Evolutionary conservation across 306 rosid genomes (phyloP), one percentile per base, ranked within the genome.

Genomic region (Pachyrhizus erosus): DNA sequence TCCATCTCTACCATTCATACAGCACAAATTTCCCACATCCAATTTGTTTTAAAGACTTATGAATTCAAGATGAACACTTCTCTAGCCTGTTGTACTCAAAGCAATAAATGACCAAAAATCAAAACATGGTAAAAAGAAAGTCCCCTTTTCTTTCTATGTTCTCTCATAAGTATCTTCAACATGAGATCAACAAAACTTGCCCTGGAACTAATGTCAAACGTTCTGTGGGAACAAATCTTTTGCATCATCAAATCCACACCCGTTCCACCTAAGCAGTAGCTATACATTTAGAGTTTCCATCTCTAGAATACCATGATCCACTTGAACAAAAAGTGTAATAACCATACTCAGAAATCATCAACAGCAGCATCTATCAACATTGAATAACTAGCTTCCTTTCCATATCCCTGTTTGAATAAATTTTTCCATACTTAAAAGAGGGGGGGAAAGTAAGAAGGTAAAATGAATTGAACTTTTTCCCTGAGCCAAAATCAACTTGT

Each of bases 41-140:
- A 58, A 26, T 14, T 61, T 21, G 58, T 23, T 34, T 23, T 37
- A 37, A 51, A 58, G 18, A 20, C 27, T 3, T 11, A 14, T 24
- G 73, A 78, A 71, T 33, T 48, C 54, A 67, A 58, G 74, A 66
- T 45, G 31, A 8, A 80, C 31, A 66, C 24, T 60, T 60, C 26
- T 49, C 75, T 69, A 15, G 62, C 33, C 52, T 70, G 33, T 21
- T 33, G 51, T 8, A 42, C 33, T 11, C 11, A 13, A 62, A 24
- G 29, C 46, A 26, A 58, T 24, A 58, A 60, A 72, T 29, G 66
- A 54, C 54, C 24, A 72, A 29, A 39, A 26, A 9, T n/a, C 11
- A 21, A 51, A 17, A 10, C 8, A 7, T 14, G 42, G 51, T 20
- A 31, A 13, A 9, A 21, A 58, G 12, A 31, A n/a, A 37, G 3